Base-by-base conservation (phyloP, 2,329 filamentous ascomycete genomes). In the Hypoxylon sp. region DNA sequence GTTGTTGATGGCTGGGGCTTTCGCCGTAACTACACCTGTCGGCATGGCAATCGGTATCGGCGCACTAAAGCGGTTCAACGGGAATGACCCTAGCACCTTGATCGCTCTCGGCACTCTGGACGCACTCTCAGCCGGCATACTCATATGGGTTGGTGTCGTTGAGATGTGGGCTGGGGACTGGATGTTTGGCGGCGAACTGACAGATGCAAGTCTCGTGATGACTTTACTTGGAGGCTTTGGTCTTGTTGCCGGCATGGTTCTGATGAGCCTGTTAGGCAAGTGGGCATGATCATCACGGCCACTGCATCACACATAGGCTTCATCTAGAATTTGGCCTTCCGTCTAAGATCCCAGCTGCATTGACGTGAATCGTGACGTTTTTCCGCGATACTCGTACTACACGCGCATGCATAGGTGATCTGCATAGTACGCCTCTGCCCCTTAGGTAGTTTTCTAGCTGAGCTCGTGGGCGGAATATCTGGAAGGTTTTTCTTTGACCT, bases 131-230 rank as follows among this genome's bases (percentile, higher is more conserved):
- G 91, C 92, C 0, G 92, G 92, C 29, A 92, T 95, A 48, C 83
- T 94, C 33, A 81, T 92, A n/a, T 94, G 92, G 91, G 91, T 94
- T 1, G 91, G 91, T 1, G 80, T 94, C 1, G 91, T 94, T 0
- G 92, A 94, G 81, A 94, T 94, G 91, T 90, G 90, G 88, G 90
- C 90, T 2, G 83, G 86, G 44, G 92, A 94, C 76, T 94, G 92
- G 92, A 86, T 91, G 73, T 80, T 88, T 73, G 82, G 82, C 1
- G 86, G 85, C 17, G 87, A 91, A 74, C 78, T 92, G 77, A 78
- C 85, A 14, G 79, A 86, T 31, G 85, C 89, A 0, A 78, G 84
- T 0, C 39, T 84, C 1, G 29, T 82, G 0, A 85, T 83, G 63
- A 88, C 88, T 0, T 37, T 76, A 0, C 77, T 86, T 8, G 90